Base-by-base conservation (phyloP, 2,329 filamentous ascomycete species). In the Botrytis porri region DNA sequence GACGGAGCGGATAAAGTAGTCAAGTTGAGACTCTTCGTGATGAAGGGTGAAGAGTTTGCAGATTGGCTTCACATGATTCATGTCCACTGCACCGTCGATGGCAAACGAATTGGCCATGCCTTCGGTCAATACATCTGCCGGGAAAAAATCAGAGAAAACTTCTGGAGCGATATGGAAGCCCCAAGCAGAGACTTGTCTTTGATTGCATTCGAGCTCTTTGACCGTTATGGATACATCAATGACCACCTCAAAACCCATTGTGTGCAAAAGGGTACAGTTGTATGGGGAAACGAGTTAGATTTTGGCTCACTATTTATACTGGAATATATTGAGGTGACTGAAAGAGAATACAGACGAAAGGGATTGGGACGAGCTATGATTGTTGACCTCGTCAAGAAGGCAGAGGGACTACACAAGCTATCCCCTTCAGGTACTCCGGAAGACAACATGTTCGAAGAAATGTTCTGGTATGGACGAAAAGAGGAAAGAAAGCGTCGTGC, bases 201-300 rank as follows among this genome's bases (percentile, higher is more conserved):
- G 25, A 73, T 84, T n/a, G 82, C 80, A 22, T 82, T 83, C 73
- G 74, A 79, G 14, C 69, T 84, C 7, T 83, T 84, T 73, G 80
- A 84, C 73, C 76, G 80, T 37, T 84, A 83, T 72, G 83, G 82
- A 61, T 77, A 77, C 69, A 76, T 84, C 37, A 80, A 79, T 61
- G 48, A 74, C 37, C 80, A 82, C 64, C 81, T 80, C 72, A 79
- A 80, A 60, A 71, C 78, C 20, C 81, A 80, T 64, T 60, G 63
- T 18, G 39, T 80, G 41, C 75, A 71, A 35, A 80, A 80, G 73
- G 80, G 79, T 3, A 75, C 77, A 12, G 79, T 80, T 14, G 73
- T 76, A 20, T 81, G 80, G 79, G 77, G 78, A 22, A 60, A 66
- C 18, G 80, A 81, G 67, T 73, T 81, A 16, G 78, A 81, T 72